Conservation (phyloP, 345 rosid species). For the Gossypioides kirkii region DNA sequence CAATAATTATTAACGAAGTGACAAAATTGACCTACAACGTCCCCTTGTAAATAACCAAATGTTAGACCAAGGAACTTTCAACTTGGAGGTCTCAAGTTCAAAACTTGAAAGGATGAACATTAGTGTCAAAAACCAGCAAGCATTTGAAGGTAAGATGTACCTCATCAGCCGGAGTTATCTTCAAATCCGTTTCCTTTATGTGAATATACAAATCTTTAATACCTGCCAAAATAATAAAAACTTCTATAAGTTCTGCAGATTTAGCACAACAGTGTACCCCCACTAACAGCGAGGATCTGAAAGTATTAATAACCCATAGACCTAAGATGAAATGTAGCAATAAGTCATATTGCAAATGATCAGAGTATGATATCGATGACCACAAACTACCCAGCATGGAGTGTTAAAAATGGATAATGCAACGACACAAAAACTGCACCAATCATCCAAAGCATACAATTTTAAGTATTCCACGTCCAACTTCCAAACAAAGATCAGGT, state of each 20-base stretch:
- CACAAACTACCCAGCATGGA: neutral
- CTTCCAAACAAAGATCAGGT: neutral
- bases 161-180: conserved; percentile 51
- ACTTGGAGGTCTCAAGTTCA: neutral
- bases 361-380: neutral
- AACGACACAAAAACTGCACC: neutral
- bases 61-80: neutral
- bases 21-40: neutral
- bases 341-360: neutral
- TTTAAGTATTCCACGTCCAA: neutral
- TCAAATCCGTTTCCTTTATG: conserved; percentile 42
- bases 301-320: neutral
- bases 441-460: neutral
- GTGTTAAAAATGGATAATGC: neutral
- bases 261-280: neutral
- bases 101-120: neutral
- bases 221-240: conserved; percentile 32
- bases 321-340: neutral
- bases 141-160: conserved; percentile 23
- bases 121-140: neutral
- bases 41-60: neutral
- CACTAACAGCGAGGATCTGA: neutral
- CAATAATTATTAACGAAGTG: neutral
- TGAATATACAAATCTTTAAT: conserved; percentile 40
- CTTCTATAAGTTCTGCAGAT: neutral